Evolutionary conservation across 1,284 basidiomycete genomes (phyloP), one percentile per base, ranked within the genome.

Genomic region (Schizopora paradoxa): DNA sequence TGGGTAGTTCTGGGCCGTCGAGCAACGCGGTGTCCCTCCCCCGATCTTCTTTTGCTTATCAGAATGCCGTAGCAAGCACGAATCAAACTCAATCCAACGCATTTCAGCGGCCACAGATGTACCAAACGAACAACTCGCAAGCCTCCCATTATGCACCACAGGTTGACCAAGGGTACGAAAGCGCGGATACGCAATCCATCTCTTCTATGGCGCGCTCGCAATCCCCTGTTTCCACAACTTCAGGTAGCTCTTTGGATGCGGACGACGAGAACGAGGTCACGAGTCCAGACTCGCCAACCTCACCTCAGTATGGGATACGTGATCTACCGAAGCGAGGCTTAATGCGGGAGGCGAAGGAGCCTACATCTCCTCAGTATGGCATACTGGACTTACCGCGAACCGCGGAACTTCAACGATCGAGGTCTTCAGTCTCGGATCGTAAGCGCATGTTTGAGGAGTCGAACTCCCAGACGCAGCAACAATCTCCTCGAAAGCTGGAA

Each of bases 271-370:
- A 31, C 4, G 7, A 22, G 14, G 36, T 13, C 6, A 22, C 11
- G 3, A 22, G 8, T 18, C n/a, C 8, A 32, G 22, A 18, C 25
- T 46, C 58, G 18, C 22, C 22, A 16, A 32, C n/a, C 22, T 46
- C 50, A 26, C 46, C 50, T 11, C 55, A 59, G 28, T 61, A 60
- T 32, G 60, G 60, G 32, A 57, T 60, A 22, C 48, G 53, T 5
- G 59, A 61, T 44, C 52, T 61, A 6, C 60, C 60, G n/a, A 32
- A 41, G 16, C 54, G 56, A 22, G 52, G 48, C 21, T n/a, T n/a
- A n/a, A 47, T 46, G 13, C 47, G 52, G 19, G 38, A 18, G 23
- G 16, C 47, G 39, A 53, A 6, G 51, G 47, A 48, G 18, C 27
- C 46, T 11, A n/a, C 26, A 10, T 51, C 49, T 25, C 47, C 47